Evolutionary conservation across 768 basidiomycete species (phyloP).

Genomic region (Leccinum disarticulatum): DNA sequence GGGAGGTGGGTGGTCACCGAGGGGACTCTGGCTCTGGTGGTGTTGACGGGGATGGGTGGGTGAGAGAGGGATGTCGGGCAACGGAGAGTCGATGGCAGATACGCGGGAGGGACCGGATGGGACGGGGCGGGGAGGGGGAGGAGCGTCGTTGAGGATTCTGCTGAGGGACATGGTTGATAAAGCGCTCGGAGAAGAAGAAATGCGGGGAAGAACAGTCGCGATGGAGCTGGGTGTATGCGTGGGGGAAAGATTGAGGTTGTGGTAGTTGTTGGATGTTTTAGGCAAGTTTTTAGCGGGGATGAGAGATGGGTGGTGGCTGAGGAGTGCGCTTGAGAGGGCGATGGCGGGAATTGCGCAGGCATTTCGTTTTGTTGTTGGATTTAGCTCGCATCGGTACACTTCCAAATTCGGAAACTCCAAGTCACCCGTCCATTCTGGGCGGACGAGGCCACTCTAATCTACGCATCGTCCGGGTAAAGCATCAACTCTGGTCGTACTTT

Average conservation of each 20-base stretch:
- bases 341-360: slow-evolving; percentile 34
- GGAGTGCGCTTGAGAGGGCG: slow-evolving; percentile 21
- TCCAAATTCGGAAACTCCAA: slow-evolving; percentile 31
- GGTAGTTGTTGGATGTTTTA: background rate
- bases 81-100: slow-evolving; percentile 20
- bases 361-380: slow-evolving; percentile 39
- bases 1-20: slow-evolving; percentile 32
- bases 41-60: slow-evolving; percentile 21
- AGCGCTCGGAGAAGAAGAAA: slow-evolving; percentile 4
- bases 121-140: slow-evolving; percentile 39
- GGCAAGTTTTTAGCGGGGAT: background rate
- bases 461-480: slow-evolving; percentile 67
- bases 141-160: slow-evolving; percentile 77
- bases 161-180: slow-evolving; percentile 64
- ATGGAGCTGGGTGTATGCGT: background rate
- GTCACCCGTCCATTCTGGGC: slow-evolving; percentile 27
- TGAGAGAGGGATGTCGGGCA: slow-evolving; percentile 14
- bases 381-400: slow-evolving; percentile 35
- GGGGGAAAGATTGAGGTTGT: background rate
- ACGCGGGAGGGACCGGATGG: slow-evolving; percentile 21
- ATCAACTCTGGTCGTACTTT: slow-evolving; percentile 93
- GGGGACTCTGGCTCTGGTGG: slow-evolving; percentile 31
- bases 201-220: background rate
- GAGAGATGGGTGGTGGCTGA: slow-evolving; percentile 16
- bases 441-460: slow-evolving; percentile 20